phyloP scores from a whole-genome alignment of 345 rosid species.

The Linum tenue region DNA sequence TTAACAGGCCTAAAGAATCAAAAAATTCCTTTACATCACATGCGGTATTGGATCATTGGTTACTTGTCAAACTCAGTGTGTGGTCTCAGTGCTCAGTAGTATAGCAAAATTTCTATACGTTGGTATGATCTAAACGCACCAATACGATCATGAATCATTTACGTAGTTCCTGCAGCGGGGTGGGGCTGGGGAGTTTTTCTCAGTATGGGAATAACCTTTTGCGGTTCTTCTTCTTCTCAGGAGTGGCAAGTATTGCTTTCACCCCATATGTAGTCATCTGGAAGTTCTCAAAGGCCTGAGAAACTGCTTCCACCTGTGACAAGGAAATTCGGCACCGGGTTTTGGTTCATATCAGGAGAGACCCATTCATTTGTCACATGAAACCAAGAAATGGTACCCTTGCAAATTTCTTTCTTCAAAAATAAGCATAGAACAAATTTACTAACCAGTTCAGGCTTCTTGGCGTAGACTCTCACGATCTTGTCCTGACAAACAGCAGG shows the following conservation, averaged over 20 bases:
- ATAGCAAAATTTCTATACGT: too few species aligned
- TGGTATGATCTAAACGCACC: too few species aligned
- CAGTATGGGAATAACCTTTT: background rate
- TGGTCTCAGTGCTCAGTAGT: too few species aligned
- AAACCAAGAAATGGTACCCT: too few species aligned
- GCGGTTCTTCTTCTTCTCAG: constrained; percentile 4
- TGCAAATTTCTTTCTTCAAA: background rate
- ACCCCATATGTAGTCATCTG: constrained; percentile 26
- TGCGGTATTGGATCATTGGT: too few species aligned
- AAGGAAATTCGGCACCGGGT: background rate
- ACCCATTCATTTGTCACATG: background rate
- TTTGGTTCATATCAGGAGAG: too few species aligned
- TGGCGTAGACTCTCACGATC: constrained; percentile 49
- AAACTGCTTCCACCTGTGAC: constrained; percentile 34
- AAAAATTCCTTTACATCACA: too few species aligned
- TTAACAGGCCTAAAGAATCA: too few species aligned
- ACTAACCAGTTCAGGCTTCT: constrained; percentile 46
- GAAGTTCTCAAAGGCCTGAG: constrained; percentile 38
- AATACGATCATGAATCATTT: too few species aligned
- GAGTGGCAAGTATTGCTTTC: constrained; percentile 8
- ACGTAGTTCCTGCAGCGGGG: too few species aligned
- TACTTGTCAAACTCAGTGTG: too few species aligned
- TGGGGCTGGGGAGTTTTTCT: too few species aligned
- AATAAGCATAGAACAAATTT: background rate
- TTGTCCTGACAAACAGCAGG: constrained; percentile 35